Conservation (phyloP, 352 stramenopile genomes). For the Phytophthora foliorum region DNA sequence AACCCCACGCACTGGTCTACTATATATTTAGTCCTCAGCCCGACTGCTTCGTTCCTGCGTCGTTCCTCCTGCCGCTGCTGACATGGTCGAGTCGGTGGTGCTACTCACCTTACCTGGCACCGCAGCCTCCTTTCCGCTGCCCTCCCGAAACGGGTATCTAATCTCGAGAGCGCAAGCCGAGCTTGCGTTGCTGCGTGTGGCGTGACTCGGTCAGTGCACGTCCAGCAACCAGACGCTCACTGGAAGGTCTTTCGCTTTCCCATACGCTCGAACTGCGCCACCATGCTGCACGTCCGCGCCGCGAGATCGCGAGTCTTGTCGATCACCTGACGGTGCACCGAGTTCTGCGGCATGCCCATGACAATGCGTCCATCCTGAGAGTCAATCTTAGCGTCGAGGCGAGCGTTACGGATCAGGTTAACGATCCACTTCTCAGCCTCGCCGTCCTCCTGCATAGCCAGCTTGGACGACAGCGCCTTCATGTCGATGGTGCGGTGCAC, state of each 20-base stretch:
- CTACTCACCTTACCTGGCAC: conserved; percentile 20
- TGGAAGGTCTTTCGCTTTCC: conserved; percentile 83
- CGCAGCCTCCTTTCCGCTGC: conserved; percentile 7
- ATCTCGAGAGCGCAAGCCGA: conserved; percentile 6
- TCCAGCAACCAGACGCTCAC: conserved; percentile 44
- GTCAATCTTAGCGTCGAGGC: conserved; percentile 99
- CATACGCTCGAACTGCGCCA: conserved; percentile 88
- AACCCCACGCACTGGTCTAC: conserved; percentile 44
- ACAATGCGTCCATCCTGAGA: conserved; percentile 97
- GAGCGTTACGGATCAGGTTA: conserved; percentile 98
- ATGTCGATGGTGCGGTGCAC: conserved; percentile 99
- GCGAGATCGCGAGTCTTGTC: conserved; percentile 97
- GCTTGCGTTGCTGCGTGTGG: conserved; percentile 20
- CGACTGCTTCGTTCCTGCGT: conserved; percentile 31
- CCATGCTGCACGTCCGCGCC: conserved; percentile 92
- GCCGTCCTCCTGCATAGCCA: conserved; percentile 96
- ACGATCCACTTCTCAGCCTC: conserved; percentile 99
- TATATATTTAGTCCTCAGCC: conserved; percentile 45
- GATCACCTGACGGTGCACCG: conserved; percentile 97
- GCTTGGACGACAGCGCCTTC: conserved; percentile 95
- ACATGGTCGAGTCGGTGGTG: conserved; percentile 22
- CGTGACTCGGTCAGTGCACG: conserved; percentile 26
- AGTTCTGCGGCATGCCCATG: conserved; percentile 95
- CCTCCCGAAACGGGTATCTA: not conserved
- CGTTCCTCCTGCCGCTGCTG: conserved; percentile 25